Evolutionary conservation across 1,139 yeast genomes (phyloP).

Genomic region (Suhomyces terraborum): DNA sequence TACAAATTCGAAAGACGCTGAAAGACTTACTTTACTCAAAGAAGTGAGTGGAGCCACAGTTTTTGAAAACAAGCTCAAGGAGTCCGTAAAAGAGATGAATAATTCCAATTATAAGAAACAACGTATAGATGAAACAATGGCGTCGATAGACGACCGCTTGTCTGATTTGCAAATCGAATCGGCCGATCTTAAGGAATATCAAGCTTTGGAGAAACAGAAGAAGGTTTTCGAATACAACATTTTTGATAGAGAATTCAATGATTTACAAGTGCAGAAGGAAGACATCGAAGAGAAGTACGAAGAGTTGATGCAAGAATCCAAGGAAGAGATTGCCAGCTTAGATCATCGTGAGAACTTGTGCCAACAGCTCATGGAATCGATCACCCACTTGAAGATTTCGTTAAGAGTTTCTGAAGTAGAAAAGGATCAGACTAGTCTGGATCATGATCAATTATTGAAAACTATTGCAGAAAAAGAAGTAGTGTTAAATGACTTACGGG

Average conservation of each 20-base stretch:
- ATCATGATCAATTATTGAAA: constrained; percentile 47
- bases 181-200: constrained; percentile 70
- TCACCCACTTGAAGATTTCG: constrained; percentile 41
- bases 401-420: constrained; percentile 51
- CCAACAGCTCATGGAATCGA: constrained; percentile 49
- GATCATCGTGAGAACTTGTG: constrained; percentile 50
- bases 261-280: constrained; percentile 62
- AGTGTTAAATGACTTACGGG: constrained; percentile 34
- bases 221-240: constrained; percentile 76
- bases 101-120: constrained; percentile 69
- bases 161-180: constrained; percentile 81
- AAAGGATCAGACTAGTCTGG: constrained; percentile 52
- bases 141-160: constrained; percentile 69
- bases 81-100: constrained; percentile 77
- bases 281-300: constrained; percentile 62
- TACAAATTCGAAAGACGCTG: constrained; percentile 86
- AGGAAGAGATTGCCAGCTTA: constrained; percentile 45
- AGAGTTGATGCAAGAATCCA: constrained; percentile 48
- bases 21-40: constrained; percentile 74
- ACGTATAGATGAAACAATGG: constrained; percentile 74
- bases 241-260: constrained; percentile 72
- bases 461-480: constrained; percentile 45
- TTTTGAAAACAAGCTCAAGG: constrained; percentile 78
- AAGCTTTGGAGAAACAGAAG: constrained; percentile 64
- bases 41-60: constrained; percentile 96